Percentiles rank a stretch among this genome's conserved stretches.
Evolutionary conservation across 176 grass and related monocot genomes (phyloP).

Genomic region (Lolium perenne): DNA sequence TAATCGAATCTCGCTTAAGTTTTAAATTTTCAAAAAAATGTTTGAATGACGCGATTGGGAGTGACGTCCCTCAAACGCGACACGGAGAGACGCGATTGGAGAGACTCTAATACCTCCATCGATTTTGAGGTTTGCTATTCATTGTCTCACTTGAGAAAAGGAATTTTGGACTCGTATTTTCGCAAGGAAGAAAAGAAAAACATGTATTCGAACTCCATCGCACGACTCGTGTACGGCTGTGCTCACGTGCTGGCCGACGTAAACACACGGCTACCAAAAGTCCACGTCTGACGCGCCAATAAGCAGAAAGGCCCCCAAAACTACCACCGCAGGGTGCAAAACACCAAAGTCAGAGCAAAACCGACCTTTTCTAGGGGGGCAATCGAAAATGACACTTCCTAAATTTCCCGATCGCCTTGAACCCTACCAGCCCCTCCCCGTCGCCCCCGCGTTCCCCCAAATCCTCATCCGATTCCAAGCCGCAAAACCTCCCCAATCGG

Average conservation of each 20-base stretch:
- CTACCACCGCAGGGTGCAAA: background rate
- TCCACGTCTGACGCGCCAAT: background rate
- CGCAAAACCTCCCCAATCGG: slow-evolving; percentile 39
- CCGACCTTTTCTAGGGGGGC: background rate
- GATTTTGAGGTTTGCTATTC: too few relatives aligned
- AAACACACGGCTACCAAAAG: background rate
- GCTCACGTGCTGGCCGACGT: background rate
- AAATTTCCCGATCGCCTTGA: slow-evolving; percentile 48
- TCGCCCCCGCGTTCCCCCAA: slow-evolving; percentile 40
- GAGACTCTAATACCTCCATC: too few relatives aligned
- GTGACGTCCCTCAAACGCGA: too few relatives aligned
- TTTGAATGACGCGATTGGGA: too few relatives aligned
- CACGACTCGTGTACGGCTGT: background rate
- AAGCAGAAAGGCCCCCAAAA: background rate
- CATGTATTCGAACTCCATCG: background rate
- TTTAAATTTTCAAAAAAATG: too few relatives aligned
- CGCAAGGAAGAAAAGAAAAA: background rate
- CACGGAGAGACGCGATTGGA: too few relatives aligned
- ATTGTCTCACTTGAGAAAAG: too few relatives aligned
- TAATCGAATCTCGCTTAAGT: too few relatives aligned
- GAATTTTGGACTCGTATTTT: background rate
- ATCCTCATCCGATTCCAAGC: slow-evolving; percentile 41
- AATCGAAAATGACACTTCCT: background rate
- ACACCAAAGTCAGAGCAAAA: background rate
- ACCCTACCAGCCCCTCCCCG: slow-evolving; percentile 45